Base-by-base conservation (phyloP, 192 early-diverging fungal genomes). In the Oehlia diaphana region DNA sequence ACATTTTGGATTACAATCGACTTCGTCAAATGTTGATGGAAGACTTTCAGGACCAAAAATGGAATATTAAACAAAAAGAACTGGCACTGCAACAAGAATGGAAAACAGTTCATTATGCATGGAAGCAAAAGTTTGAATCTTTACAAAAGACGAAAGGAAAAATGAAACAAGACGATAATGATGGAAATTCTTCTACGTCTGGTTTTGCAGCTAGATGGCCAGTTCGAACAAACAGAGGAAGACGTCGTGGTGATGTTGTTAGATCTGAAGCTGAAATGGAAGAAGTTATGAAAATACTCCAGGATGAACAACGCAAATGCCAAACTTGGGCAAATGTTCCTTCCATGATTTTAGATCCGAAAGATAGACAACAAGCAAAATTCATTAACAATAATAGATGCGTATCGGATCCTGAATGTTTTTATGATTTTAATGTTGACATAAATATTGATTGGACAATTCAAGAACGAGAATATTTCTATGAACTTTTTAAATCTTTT, bases 191-290 rank as follows among this genome's bases (percentile, higher is more conserved):
- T 58, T 58, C 53, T 58, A 58, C 53, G 6, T 58, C 53, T 58
- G 53, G 53, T 19, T 58, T 58, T 58, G 53, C 53, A 19, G 53
- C 53, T 7, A 58, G 53, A 58, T 58, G 53, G 31, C 61, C 78
- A 9, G 82, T 77, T 49, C 63, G 63, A 62, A 79, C 83, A 16
- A 35, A 26, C 74, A 85, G 80, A 67, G 65, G 63, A 63, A 77
- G 82, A 50, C 67, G 76, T 66, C 82, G 86, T 33, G 84, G 90
- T 13, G 94, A 95, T 67, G 90, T 90, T 12, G 94, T 92, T 61
- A 85, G 92, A 58, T 91, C 89, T n/a, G 94, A 95, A 47, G 94
- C 94, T 7, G 94, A 94, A 83, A 79, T 95, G 37, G 76, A 91
- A 39, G 92, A 91, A 74, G 93, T 95, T 61, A 93, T 94, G 76